Percentiles rank a stretch among this genome's conserved stretches.
These are phyloP conservation scores for Verbena officinalis DNA, from an alignment of 257 asterid species.

Conservation along the genomic window DNA sequence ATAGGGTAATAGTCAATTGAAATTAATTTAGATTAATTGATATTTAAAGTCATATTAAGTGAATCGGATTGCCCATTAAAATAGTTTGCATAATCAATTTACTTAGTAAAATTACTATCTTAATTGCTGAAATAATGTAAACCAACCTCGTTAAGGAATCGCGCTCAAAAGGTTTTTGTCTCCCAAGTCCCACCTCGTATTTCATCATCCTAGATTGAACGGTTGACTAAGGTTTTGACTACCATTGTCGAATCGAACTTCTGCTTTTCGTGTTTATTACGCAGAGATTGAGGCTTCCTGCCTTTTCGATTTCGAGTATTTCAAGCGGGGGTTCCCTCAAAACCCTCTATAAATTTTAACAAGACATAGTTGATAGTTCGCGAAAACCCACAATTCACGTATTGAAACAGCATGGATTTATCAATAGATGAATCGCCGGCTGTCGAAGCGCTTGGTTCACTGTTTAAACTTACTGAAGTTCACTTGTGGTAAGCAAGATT, in stretches of 20 bases:
- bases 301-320: constrained; percentile 15
- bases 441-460: constrained; percentile 64
- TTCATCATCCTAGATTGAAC: not conserved
- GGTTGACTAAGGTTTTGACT: constrained; percentile 24
- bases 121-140: not conserved
- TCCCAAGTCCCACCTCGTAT: not conserved
- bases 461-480: constrained; percentile 75
- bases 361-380: constrained; percentile 8
- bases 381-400: constrained; percentile 24
- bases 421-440: constrained; percentile 47
- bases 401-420: constrained; percentile 41
- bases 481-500: constrained; percentile 54
- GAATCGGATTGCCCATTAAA: no score
- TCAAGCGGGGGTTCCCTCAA: constrained; percentile 3
- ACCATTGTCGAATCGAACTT: not conserved
- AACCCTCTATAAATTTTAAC: constrained; percentile 22
- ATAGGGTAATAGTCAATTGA: no score
- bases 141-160: not conserved
- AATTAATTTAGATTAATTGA: no score
- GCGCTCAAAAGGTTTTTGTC: constrained; percentile 1
- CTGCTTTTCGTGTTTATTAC: not conserved
- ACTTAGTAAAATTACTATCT: no score
- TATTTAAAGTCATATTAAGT: no score
- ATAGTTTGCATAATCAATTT: no score
- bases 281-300: not conserved